Base-by-base conservation (phyloP, 495 filamentous ascomycete genomes). In the Aspergillus carlsbadensis region DNA sequence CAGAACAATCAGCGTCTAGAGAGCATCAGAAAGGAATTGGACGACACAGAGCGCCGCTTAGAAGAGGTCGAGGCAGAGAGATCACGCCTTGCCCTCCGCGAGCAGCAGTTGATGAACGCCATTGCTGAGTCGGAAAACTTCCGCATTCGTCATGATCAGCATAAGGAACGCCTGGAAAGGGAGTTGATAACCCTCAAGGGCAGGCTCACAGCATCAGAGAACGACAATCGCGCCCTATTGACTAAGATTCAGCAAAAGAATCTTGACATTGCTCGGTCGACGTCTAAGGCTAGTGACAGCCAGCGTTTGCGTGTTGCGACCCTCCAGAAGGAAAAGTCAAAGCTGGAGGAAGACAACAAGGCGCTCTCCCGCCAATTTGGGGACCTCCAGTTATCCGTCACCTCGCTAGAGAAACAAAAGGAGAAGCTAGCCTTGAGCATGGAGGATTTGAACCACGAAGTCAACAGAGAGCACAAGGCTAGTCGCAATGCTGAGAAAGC, bases 181-280 rank as follows among this genome's bases (percentile, higher is more conserved):
- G 94, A 98, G 66, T 80, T 96, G n/a, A 87, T 91, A 33, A 96
- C 92, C 1, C 82, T 96, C 36, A 96, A 93, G 65, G 92, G 93
- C 54, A 86, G 94, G 26, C 79, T 98, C 46, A 83, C 87, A 11
- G 94, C 94, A 26, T 98, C 94, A 0, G 94, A 98, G 64, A 97
- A 98, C 64, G 94, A 98, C 72, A 98, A 98, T 63, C 87, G 90
- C n/a, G 86, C 92, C 34, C 77, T 98, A 0, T 79, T 98, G 44
- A 98, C 96, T 67, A 98, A 98, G 70, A 80, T 98, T 10, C 94
- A 98, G 61, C 93, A 97, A 64, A 98, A 98, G 80, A 95, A 95
- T 41, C 84, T 98, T 7, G 94, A 98, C 66, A 94, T 98, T 66
- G 93, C 92, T 26, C 81, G 95, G 37, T 93, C 94, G 5, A 90